Base-by-base conservation (phyloP, 2,329 filamentous ascomycete species). In the Proliferodiscus dingleyae region DNA sequence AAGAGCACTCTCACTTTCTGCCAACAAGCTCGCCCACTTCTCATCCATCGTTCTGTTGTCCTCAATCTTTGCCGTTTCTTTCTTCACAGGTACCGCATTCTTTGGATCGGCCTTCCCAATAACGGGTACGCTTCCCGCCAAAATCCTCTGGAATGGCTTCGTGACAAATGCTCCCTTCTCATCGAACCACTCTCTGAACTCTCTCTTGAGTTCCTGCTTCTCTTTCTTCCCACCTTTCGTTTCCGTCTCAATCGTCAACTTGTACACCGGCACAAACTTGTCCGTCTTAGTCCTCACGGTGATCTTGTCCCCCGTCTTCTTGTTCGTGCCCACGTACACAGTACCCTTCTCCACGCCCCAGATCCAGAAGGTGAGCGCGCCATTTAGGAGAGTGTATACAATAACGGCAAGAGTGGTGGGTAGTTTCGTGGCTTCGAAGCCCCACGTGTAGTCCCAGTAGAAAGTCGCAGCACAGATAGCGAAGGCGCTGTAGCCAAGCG, bases 381-480 rank as follows among this genome's bases (percentile, higher is more conserved):
- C 75, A 64, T 96, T 97, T 41, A 98, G 70, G 2, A 86, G 42
- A 33, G 87, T 82, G 71, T 98, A 98, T 13, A 83, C 63, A 9
- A 75, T 74, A 4, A 97, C 91, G 3, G 93, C 91, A 30, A 75
- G 77, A 3, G 86, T 77, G 0, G 91, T 94, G 71, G 83, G 91
- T 53, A 76, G 70, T 68, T 93, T 94, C 15, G 90, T 95, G 50
- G 69, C 73, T 53, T 95, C 88, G 76, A 93, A 97, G 58, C 90
- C 91, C 38, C 89, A 74, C 63, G 87, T 88, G 72, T 89, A 95
- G 75, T 98, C 93, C 71, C 89, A 90, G 52, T 80, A 81, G 73
- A 97, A 97, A 59, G 88, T 89, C 50, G 81, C 85, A 18, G 77
- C 90, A 15, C 89, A 85, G 51, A 96, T 81, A 48, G 76, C 66